phyloP scores from a whole-genome alignment of 352 stramenopile genomes.

The Pythium vanterpoolii region DNA sequence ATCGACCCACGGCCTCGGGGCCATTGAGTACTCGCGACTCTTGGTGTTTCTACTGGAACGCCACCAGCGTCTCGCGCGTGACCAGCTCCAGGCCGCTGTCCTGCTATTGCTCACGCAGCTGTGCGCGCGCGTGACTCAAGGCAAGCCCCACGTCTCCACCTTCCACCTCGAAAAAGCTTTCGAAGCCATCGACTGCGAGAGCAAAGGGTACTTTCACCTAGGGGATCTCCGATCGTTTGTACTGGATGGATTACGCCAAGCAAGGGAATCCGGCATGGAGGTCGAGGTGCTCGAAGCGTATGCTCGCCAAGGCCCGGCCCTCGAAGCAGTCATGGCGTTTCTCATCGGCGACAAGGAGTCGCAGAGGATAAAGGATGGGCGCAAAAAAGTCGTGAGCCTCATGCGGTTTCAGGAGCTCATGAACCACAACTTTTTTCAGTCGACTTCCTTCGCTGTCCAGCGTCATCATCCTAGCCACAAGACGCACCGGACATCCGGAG shows the following conservation, averaged over 20 bases:
- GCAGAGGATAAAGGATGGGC: no score
- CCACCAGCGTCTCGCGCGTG: slow-evolving; percentile 27
- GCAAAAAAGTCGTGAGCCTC: slow-evolving; percentile 13
- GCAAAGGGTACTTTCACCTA: slow-evolving; percentile 45
- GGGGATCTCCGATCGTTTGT: slow-evolving; percentile 28
- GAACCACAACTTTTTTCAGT: slow-evolving; percentile 1
- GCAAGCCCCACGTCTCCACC: slow-evolving; percentile 20
- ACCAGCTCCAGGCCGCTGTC: slow-evolving; percentile 24
- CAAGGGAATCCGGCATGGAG: neutral
- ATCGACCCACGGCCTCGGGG: neutral
- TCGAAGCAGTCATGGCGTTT: slow-evolving; percentile 11
- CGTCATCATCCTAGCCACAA: neutral
- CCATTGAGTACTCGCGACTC: slow-evolving; percentile 46
- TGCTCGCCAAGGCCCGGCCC: slow-evolving; percentile 6
- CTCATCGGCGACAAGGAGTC: slow-evolving; percentile 5
- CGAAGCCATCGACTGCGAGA: slow-evolving; percentile 29
- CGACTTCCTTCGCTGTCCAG: neutral
- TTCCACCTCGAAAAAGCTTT: slow-evolving; percentile 35
- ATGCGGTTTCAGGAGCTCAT: slow-evolving; percentile 24
- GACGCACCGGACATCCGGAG: neutral
- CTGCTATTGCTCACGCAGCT: slow-evolving; percentile 24
- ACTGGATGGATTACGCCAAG: neutral
- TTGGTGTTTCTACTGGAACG: slow-evolving; percentile 46
- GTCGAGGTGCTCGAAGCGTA: neutral
- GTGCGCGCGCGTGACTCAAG: slow-evolving; percentile 4